A percentile compares a stretch with the other conserved stretches of the same genome.
phyloP scores from a whole-genome alignment of 805 yeast species.

The Saccharomycopsis babjevae region DNA sequence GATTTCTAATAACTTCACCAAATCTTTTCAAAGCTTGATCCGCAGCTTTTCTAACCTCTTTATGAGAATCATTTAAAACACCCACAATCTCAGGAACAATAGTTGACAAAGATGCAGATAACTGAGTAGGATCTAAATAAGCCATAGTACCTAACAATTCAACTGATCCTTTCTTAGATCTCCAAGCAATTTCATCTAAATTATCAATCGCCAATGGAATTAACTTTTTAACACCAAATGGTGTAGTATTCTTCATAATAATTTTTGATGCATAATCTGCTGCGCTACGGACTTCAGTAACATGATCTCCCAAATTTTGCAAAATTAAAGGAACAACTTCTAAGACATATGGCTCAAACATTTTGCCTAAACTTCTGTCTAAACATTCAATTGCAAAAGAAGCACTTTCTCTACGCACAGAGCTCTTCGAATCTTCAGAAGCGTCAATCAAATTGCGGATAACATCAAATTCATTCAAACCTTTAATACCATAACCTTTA shows the following conservation, averaged over 20 bases:
- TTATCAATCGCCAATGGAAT: conserved; percentile 85
- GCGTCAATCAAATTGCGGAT: conserved; percentile 70
- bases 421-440: conserved; percentile 74
- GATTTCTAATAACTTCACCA: conserved; percentile 95
- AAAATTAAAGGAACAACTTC: conserved; percentile 77
- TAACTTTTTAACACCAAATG: conserved; percentile 82
- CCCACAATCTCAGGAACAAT: conserved; percentile 96
- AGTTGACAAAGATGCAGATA: conserved; percentile 77
- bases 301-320: conserved; percentile 74
- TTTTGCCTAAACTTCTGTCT: conserved; percentile 62
- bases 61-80: conserved; percentile 88
- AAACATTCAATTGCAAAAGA: conserved; percentile 78
- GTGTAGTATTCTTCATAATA: conserved; percentile 84
- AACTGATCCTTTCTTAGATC: conserved; percentile 94
- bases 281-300: conserved; percentile 79
- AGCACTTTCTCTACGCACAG: conserved; percentile 74
- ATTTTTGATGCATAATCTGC: conserved; percentile 78
- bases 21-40: conserved; percentile 79
- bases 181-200: conserved; percentile 86
- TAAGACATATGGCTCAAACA: conserved; percentile 89
- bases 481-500: conserved; percentile 77
- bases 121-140: conserved; percentile 86
- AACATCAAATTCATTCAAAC: conserved; percentile 67
- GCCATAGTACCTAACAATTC: conserved; percentile 97
- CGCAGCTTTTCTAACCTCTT: conserved; percentile 94